Evolutionary conservation across 345 rosid genomes (phyloP).

Genomic region (Nasturtium officinale): DNA sequence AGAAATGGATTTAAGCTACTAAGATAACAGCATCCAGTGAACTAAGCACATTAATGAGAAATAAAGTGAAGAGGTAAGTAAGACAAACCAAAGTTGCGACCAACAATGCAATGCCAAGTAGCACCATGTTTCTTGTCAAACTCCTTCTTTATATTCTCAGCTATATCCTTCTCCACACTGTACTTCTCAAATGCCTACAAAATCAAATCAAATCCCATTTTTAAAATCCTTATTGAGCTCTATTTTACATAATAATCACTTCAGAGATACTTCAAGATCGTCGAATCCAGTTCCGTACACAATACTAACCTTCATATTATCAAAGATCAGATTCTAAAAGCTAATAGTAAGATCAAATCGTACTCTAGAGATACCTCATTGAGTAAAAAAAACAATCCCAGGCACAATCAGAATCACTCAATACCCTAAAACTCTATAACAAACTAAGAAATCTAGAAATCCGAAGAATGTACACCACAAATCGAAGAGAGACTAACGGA

Average conservation of each 20-base stretch:
- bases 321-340: constrained; percentile 21
- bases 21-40: background rate
- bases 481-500: constrained; percentile 47
- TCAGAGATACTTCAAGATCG: constrained; percentile 4
- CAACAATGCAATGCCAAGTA: constrained; percentile 99
- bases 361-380: background rate
- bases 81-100: constrained; percentile 89
- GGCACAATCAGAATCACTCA: background rate
- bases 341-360: constrained; percentile 19
- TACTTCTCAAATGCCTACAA: constrained; percentile 81
- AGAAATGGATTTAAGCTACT: background rate
- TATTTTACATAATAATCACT: background rate
- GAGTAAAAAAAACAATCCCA: background rate
- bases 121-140: constrained; percentile 92
- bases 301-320: background rate
- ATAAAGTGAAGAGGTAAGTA: constrained; percentile 23
- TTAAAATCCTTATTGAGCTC: background rate
- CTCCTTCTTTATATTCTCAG: constrained; percentile 96
- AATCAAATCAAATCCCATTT: constrained; percentile 11
- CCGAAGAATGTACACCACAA: constrained; percentile 17
- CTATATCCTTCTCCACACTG: constrained; percentile 91
- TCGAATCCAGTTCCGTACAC: constrained; percentile 26
- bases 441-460: constrained; percentile 28
- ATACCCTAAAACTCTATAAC: constrained; percentile 23
- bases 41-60: background rate